Conservation (phyloP, 805 yeast species). For the Maudiozyma saulgeensis region DNA sequence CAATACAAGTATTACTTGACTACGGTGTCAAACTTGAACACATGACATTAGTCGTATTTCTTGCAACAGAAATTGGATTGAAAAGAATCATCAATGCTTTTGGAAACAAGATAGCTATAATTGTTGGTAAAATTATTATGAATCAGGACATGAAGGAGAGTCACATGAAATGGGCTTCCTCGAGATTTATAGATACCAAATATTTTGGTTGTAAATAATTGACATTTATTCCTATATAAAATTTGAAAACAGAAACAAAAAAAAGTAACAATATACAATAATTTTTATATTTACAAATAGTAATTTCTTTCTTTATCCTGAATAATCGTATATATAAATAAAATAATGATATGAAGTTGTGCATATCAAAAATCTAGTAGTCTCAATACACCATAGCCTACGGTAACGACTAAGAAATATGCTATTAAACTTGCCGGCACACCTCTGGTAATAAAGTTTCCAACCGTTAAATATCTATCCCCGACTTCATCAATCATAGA, state of each 20-base stretch:
- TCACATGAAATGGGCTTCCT: constrained; percentile 44
- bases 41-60: constrained; percentile 59
- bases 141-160: constrained; percentile 39
- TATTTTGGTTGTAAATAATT: constrained; percentile 54
- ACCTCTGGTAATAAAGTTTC: constrained; percentile 81
- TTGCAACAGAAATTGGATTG: constrained; percentile 73
- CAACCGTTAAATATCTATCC: constrained; percentile 77
- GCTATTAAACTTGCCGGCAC: constrained; percentile 78
- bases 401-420: constrained; percentile 59
- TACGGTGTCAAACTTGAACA: constrained; percentile 57
- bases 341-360: too few species aligned
- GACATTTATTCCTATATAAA: too few species aligned
- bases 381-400: constrained; percentile 71
- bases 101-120: constrained; percentile 49
- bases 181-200: constrained; percentile 61
- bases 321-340: too few species aligned
- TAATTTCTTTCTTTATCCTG: too few species aligned
- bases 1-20: constrained; percentile 76
- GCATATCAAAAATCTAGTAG: constrained; percentile 35
- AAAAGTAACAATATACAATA: background rate
- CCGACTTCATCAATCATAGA: constrained; percentile 91
- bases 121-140: constrained; percentile 56
- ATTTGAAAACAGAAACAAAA: background rate
- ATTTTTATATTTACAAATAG: too few species aligned
- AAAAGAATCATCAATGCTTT: constrained; percentile 67